Evolutionary conservation across 1,284 basidiomycete species (phyloP).

Genomic region (Anthracocystis walkeri): DNA sequence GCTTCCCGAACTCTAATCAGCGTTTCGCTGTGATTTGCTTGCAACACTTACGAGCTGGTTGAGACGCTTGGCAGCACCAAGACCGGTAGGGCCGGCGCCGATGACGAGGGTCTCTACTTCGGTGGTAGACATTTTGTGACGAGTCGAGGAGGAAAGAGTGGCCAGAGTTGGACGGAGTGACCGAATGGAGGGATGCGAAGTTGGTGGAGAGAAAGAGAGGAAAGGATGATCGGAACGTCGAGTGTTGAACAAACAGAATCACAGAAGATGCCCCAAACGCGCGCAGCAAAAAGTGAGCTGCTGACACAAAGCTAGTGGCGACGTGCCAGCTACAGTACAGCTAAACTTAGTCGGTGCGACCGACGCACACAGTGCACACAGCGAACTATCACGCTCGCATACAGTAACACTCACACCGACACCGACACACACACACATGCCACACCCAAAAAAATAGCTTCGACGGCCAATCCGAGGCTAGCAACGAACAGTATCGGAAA

Average conservation of each 20-base stretch:
- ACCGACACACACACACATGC: conserved; percentile 1
- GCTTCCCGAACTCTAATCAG: background rate
- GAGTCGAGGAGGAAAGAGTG: background rate
- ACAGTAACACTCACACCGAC: background rate
- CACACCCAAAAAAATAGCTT: background rate
- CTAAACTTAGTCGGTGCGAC: background rate
- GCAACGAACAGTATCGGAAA: background rate
- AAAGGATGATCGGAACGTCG: background rate
- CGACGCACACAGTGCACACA: background rate
- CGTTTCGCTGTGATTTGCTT: background rate
- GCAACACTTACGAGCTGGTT: conserved; percentile 70
- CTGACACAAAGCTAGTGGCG: background rate
- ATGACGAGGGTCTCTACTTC: conserved; percentile 69
- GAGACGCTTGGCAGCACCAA: conserved; percentile 73
- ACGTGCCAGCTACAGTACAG: background rate
- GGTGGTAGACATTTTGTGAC: conserved; percentile 34
- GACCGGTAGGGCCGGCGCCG: conserved; percentile 71
- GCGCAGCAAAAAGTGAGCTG: background rate
- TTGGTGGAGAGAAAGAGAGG: conserved; percentile 1
- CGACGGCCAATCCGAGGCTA: conserved; percentile 8
- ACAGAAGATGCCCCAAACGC: background rate
- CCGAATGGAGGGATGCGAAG: background rate
- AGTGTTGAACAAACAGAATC: conserved; percentile 1
- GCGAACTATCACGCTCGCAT: background rate
- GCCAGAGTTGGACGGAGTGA: conserved; percentile 3